These are phyloP conservation scores for Tolypocladium endophyticum DNA, from an alignment of 2,329 filamentous ascomycete species.

Conservation along the genomic window DNA sequence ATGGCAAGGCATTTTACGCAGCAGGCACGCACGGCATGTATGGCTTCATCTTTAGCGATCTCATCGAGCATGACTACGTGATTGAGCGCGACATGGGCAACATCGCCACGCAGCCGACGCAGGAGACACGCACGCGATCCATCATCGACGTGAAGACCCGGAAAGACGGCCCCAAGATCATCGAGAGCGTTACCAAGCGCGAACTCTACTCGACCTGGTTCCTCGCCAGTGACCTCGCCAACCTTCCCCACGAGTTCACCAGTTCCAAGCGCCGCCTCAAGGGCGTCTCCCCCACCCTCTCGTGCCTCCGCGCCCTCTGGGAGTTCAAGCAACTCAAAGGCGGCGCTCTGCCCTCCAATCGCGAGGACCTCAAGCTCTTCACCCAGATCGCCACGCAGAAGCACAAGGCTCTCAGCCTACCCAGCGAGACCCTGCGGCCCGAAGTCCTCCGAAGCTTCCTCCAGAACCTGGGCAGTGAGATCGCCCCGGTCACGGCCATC, in stretches of 20 bases:
- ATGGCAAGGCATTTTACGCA: constrained; percentile 76
- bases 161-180: constrained; percentile 54
- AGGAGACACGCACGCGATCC: constrained; percentile 69
- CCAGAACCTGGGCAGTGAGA: constrained; percentile 73
- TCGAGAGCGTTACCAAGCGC: constrained; percentile 83
- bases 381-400: constrained; percentile 68
- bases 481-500: constrained; percentile 80
- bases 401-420: constrained; percentile 63
- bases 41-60: constrained; percentile 88
- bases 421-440: constrained; percentile 53
- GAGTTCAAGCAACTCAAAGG: constrained; percentile 54
- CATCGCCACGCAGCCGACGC: constrained; percentile 43
- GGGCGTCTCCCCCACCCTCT: constrained; percentile 73
- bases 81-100: constrained; percentile 81
- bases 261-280: constrained; percentile 58
- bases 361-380: constrained; percentile 63
- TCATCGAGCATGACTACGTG: constrained; percentile 82
- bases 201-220: constrained; percentile 84
- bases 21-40: constrained; percentile 82
- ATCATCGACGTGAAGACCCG: constrained; percentile 63
- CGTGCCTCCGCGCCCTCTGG: constrained; percentile 84
- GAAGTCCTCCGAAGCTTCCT: constrained; percentile 76
- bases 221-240: constrained; percentile 68
- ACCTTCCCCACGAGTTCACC: constrained; percentile 56
- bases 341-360: constrained; percentile 43